Base-by-base conservation (phyloP, 2,329 filamentous ascomycete genomes). In the Xylariaceae sp. region DNA sequence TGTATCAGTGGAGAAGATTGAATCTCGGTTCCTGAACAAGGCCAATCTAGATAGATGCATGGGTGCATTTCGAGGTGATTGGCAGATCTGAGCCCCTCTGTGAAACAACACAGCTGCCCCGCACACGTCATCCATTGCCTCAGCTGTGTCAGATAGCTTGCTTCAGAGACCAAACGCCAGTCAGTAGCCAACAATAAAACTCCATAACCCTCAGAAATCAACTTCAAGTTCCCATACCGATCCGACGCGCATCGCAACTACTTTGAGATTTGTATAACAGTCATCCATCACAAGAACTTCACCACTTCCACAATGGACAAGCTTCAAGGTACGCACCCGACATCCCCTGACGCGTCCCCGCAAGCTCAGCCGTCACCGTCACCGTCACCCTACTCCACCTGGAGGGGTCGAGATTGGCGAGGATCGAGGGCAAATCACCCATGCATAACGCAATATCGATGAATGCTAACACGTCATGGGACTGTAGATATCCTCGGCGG, bases 91-190 rank as follows among this genome's bases (percentile, higher is more conserved):
- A 28, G n/a, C 22, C 22, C 22, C 22, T 28, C 22, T 28, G 7
- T 28, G 22, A 28, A 28, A 28, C 22, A 28, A 28, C 22, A 38
- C 44, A 17, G 33, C 50, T 57, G 52, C 63, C 61, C 60, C 61
- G 60, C 61, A 60, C 59, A 62, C 63, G 60, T 63, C 61, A 63
- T 63, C 60, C 51, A 51, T 52, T 57, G 51, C 53, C 53, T 51
- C 50, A 58, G 55, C 52, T 51, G 31, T 39, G 31, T 44, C 18
- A 7, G 16, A 28, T 16, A 42, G 28, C 31, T 41, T 33, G n/a
- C n/a, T n/a, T 7, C 22, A 28, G 22, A 28, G 4, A 28, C 22
- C 22, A 7, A 28, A 28, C 7, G 22, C 22, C 7, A 28, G 13
- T 18, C 7, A 28, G 13, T 18, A 5, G 28, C 14, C 47, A 56